These are phyloP conservation scores for Euphorbia celastroides DNA, from an alignment of 441 rosid genomes.

Conservation along the genomic window DNA sequence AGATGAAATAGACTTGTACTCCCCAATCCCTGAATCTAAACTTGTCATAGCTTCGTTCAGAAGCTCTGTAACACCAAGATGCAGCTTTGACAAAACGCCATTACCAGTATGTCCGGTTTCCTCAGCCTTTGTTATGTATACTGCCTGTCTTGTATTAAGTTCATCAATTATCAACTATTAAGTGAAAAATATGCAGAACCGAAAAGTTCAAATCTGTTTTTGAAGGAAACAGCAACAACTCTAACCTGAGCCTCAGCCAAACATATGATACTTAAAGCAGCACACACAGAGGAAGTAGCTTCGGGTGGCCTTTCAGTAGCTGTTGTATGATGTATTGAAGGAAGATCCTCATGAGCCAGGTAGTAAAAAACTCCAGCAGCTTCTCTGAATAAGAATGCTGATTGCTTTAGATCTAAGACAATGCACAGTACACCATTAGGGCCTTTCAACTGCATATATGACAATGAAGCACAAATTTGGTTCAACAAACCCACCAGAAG, in stretches of 20 bases:
- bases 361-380: conserved; percentile 71
- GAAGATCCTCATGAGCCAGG: conserved; percentile 51
- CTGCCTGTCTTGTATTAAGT: conserved; percentile 36
- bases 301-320: conserved; percentile 54
- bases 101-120: conserved; percentile 40
- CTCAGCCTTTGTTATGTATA: conserved; percentile 53
- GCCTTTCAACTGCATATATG: conserved; percentile 4
- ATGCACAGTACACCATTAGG: conserved; percentile 7
- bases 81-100: conserved; percentile 61
- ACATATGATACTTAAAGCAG: conserved; percentile 57
- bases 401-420: conserved; percentile 44
- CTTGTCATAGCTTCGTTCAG: conserved; percentile 43
- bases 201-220: not conserved
- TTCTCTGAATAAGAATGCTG: conserved; percentile 57
- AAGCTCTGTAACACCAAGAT: conserved; percentile 54
- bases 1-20: conserved; percentile 46
- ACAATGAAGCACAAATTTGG: not conserved
- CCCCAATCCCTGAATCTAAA: conserved; percentile 29
- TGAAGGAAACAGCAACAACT: not conserved
- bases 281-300: conserved; percentile 42
- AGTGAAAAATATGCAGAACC: conserved; percentile 4
- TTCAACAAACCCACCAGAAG: conserved; percentile 37
- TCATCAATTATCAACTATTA: conserved; percentile 18
- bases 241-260: conserved; percentile 84
- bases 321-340: conserved; percentile 32